These are phyloP conservation scores for Periglandula ipomoeae DNA, from an alignment of 2,329 filamentous ascomycete genomes.

Conservation along the genomic window DNA sequence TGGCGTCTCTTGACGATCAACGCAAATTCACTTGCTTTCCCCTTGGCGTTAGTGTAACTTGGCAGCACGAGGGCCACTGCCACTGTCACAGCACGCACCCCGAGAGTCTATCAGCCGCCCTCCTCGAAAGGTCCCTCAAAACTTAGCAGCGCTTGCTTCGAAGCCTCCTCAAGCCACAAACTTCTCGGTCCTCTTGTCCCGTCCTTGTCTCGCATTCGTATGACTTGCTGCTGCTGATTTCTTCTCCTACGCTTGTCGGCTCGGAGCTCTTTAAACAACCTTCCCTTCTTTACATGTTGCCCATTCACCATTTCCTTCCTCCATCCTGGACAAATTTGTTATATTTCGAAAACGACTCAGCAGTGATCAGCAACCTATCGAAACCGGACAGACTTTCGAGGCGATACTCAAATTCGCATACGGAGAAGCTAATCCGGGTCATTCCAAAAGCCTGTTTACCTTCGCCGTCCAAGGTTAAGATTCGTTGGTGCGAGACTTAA, in stretches of 20 bases:
- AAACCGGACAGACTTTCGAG: neutral
- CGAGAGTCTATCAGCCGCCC: slow-evolving; percentile 5
- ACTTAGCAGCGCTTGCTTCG: neutral
- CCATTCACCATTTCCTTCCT: neutral
- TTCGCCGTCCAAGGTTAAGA: slow-evolving; percentile 1
- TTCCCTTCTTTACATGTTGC: neutral
- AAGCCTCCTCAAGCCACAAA: slow-evolving; percentile 2
- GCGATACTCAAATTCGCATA: neutral
- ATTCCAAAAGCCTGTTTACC: neutral
- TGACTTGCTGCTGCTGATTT: neutral
- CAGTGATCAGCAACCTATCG: neutral
- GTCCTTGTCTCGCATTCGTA: neutral
- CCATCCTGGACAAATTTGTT: neutral
- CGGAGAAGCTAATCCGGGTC: neutral
- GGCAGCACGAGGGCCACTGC: slow-evolving; percentile 5
- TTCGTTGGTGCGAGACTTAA: slow-evolving; percentile 1
- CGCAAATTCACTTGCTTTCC: neutral
- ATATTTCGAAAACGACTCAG: neutral
- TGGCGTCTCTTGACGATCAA: slow-evolving; percentile 1
- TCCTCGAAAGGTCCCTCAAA: neutral
- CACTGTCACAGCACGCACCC: slow-evolving; percentile 7
- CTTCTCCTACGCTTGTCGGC: neutral
- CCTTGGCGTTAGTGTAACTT: slow-evolving; percentile 1
- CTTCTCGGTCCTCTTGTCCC: neutral
- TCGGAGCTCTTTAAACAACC: neutral